Evolutionary conservation across 306 rosid genomes (phyloP).

Genomic region (Gleditsia sinensis): DNA sequence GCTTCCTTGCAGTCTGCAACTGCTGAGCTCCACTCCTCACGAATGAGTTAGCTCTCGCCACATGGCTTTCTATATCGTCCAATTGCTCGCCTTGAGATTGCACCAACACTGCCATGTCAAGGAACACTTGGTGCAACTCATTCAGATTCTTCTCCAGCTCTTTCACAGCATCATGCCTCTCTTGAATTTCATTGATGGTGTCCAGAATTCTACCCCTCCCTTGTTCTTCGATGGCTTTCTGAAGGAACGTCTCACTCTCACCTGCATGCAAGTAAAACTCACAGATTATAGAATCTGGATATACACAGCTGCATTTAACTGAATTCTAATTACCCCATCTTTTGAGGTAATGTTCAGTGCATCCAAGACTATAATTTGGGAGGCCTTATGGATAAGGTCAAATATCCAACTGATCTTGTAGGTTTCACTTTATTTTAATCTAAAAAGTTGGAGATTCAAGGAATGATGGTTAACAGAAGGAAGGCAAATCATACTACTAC

Average conservation of each 20-base stretch:
- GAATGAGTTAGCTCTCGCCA: conserved; percentile 57
- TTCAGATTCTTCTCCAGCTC: conserved; percentile 68
- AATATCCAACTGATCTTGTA: too few species aligned
- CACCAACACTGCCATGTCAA: conserved; percentile 77
- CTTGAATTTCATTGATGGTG: conserved; percentile 72
- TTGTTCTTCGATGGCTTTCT: conserved; percentile 71
- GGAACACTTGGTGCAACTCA: conserved; percentile 72
- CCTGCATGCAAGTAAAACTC: conserved; percentile 38
- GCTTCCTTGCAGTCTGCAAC: conserved; percentile 45
- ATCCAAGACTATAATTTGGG: too few species aligned
- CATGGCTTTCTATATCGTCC: conserved; percentile 67
- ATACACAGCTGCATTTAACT: neutral
- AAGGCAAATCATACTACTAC: neutral
- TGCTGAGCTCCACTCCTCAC: conserved; percentile 50
- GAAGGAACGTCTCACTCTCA: conserved; percentile 71
- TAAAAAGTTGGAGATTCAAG: too few species aligned
- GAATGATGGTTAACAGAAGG: too few species aligned
- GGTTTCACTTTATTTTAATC: too few species aligned
- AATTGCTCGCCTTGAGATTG: conserved; percentile 73
- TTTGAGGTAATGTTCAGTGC: neutral
- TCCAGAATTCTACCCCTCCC: conserved; percentile 66
- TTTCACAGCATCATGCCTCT: conserved; percentile 72
- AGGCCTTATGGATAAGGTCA: too few species aligned
- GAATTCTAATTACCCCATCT: neutral
- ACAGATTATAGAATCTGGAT: neutral